Conservation (phyloP, 2,329 filamentous ascomycete genomes). For the Grosmannia huntii region DNA sequence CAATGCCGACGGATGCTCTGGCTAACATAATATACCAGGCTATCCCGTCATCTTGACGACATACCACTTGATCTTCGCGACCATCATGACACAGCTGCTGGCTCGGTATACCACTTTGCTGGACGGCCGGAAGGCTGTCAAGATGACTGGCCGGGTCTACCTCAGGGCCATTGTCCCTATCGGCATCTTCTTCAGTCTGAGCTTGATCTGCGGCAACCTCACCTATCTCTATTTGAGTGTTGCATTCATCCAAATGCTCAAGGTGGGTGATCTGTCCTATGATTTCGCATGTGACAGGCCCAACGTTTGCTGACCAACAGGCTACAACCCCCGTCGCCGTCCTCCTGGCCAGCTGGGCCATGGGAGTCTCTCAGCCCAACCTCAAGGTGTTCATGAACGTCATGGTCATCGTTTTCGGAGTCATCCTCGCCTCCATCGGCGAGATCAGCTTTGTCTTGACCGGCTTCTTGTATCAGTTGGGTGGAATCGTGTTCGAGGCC, state of each 20-base stretch:
- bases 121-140: conserved; percentile 88
- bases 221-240: conserved; percentile 93
- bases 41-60: conserved; percentile 78
- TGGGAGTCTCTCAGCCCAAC: conserved; percentile 75
- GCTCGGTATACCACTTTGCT: conserved; percentile 81
- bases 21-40: conserved; percentile 25
- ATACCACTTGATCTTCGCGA: conserved; percentile 91
- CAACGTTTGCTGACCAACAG: conserved; percentile 26
- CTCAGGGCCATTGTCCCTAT: conserved; percentile 89
- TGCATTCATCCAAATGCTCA: conserved; percentile 98
- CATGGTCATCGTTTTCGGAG: conserved; percentile 85
- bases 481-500: conserved; percentile 70
- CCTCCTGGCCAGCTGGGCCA: conserved; percentile 74
- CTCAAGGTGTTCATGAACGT: conserved; percentile 84
- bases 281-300: neutral
- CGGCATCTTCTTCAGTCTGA: conserved; percentile 89
- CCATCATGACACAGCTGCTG: conserved; percentile 85
- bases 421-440: conserved; percentile 85
- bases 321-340: conserved; percentile 93
- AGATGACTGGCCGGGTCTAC: conserved; percentile 93
- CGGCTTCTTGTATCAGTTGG: conserved; percentile 68
- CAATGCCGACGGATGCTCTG: neutral
- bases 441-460: conserved; percentile 86
- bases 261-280: conserved; percentile 37
- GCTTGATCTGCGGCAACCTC: conserved; percentile 90